A percentile compares a stretch with the other conserved stretches of the same genome.
These are phyloP conservation scores for Copromyces sp. DNA, from an alignment of 495 filamentous ascomycete species.

Conservation along the genomic window DNA sequence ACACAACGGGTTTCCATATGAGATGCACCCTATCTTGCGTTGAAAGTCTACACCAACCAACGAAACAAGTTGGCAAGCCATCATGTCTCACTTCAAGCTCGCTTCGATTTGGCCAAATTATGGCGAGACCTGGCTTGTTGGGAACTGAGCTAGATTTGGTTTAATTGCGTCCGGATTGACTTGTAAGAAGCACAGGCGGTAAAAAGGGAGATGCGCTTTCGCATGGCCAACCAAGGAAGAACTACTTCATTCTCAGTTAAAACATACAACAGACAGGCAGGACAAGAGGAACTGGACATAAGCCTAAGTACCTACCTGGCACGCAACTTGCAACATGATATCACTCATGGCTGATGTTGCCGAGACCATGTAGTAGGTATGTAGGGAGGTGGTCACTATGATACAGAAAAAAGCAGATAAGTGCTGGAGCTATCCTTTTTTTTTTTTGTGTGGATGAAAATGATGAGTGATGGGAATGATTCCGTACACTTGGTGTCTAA, in stretches of 20 bases:
- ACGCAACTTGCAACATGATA: neutral
- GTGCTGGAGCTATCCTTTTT: neutral
- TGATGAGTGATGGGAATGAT: neutral
- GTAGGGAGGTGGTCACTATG: neutral
- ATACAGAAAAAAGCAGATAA: neutral
- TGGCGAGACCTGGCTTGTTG: too few species aligned
- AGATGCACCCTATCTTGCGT: neutral
- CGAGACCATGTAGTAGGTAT: neutral
- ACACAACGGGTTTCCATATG: neutral
- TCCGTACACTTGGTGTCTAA: neutral
- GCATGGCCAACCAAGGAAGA: neutral
- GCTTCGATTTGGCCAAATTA: neutral
- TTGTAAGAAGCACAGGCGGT: neutral
- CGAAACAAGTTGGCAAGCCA: neutral
- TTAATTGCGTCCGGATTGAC: neutral
- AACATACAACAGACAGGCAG: neutral
- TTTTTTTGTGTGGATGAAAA: neutral
- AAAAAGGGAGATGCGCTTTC: too few species aligned
- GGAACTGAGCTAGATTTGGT: too few species aligned
- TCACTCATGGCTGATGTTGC: neutral
- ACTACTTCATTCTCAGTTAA: neutral
- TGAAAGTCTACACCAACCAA: neutral
- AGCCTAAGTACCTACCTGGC: neutral
- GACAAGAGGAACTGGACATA: neutral
- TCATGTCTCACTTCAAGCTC: neutral